Base-by-base conservation (phyloP, 108 stramenopile genomes). In the Thalassiosira profunda region DNA sequence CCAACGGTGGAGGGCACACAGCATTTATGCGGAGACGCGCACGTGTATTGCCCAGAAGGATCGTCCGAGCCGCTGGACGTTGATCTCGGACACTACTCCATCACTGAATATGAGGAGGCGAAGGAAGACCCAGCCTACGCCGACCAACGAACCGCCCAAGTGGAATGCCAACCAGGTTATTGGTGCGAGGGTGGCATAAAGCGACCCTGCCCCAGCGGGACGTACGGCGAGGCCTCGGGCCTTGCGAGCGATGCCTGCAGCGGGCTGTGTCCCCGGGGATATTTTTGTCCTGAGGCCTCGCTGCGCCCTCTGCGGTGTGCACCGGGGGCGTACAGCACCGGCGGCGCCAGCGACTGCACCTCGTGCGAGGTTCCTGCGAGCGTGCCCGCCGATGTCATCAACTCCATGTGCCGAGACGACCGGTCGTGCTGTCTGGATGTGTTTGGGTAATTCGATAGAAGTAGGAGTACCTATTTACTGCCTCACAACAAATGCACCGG, bases 261-360 rank as follows among this genome's bases (percentile, higher is more conserved):
- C 42, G 75, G 63, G 5, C 25, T 76, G 5, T 76, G 75, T 21
- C 67, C 75, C 2, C 28, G 63, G 20, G 56, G 56, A 10, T 70
- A 29, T 52, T 78, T 78, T 59, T 78, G 76, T 37, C 68, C 76
- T 10, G 48, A 70, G 37, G 70, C 64, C 14, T 56, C 68, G 2
- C 49, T 78, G 2, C 11, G 53, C 17, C 76, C 68, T 1, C 17
- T 78, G 28, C 63, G 58, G 1, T 78, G 76, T 51, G 51, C 53
- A 29, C 75, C 75, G 36, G 75, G 67, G 15, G 48, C 67, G 12
- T 76, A 69, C 61, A 56, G 67, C n/a, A 76, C 52, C n/a, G 75
- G 75, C 2, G 75, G 67, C 11, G 75, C 75, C 34, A 43, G 53
- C 28, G 75, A 76, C 35, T 69, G 67, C 48, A 76, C 55, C 14